Conservation (phyloP, 2,329 filamentous ascomycete genomes). For the Trichoderma guizhouense region DNA sequence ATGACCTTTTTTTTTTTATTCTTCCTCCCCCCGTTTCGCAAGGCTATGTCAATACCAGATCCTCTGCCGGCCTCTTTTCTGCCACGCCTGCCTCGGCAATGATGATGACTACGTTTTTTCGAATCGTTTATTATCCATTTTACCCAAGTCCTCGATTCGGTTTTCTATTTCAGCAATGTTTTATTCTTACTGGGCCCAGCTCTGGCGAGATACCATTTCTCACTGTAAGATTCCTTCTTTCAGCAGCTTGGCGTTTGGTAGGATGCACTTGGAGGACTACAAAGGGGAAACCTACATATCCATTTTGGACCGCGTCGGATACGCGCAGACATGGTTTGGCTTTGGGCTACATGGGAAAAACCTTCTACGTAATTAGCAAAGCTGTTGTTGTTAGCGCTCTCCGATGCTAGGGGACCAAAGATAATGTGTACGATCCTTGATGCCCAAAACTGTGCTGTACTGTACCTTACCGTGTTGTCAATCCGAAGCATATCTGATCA, state of each 20-base stretch:
- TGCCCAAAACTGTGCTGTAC: background rate
- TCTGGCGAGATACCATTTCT: slow-evolving; percentile 12
- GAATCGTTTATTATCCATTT: background rate
- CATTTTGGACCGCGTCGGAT: slow-evolving; percentile 1
- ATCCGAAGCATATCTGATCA: background rate
- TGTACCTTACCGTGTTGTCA: background rate
- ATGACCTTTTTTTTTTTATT: background rate
- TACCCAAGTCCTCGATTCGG: background rate
- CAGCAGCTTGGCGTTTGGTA: slow-evolving; percentile 19
- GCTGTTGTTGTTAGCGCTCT: slow-evolving; percentile 4
- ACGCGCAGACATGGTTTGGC: background rate
- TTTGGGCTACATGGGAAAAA: slow-evolving; percentile 3
- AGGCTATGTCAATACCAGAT: background rate
- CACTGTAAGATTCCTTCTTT: slow-evolving; percentile 4
- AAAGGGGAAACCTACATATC: background rate
- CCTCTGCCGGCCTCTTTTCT: background rate
- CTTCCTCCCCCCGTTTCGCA: background rate
- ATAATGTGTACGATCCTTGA: slow-evolving; percentile 17
- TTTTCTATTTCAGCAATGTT: background rate
- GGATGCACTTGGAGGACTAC: slow-evolving; percentile 9
- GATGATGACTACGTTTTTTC: slow-evolving; percentile 10
- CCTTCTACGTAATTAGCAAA: slow-evolving; percentile 16
- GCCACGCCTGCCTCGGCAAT: background rate
- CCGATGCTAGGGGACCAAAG: slow-evolving; percentile 5
- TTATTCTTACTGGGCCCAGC: slow-evolving; percentile 11